Base-by-base conservation (phyloP, 163 green algal species). In the Chlorella variabilis region DNA sequence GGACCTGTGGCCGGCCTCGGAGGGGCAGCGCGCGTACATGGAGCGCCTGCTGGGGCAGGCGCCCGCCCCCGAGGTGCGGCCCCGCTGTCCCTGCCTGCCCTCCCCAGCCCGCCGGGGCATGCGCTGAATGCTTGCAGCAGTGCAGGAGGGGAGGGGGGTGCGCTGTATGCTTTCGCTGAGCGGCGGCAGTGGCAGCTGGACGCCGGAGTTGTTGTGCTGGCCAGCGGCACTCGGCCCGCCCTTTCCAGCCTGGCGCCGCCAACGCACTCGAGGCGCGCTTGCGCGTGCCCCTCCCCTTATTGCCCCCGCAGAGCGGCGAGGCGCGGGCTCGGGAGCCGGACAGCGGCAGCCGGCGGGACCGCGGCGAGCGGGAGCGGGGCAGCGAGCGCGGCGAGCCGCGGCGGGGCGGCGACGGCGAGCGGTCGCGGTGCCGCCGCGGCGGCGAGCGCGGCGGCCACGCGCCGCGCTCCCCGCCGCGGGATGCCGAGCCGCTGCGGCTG, bases 21-120 rank as follows among this genome's bases (percentile, higher is more conserved):
- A 66, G 25, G 54, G 42, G 29, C 81, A 92, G 69, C 36, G 58
- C 41, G 42, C 77, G 56, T 82, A 91, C 78, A 67, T 93, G n/a
- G 29, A 86, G 65, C 80, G 82, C 5, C 63, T 90, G 29, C 49
- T 90, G 62, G 85, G 88, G 36, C 75, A 75, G 33, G 58, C 76
- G 25, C 82, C 89, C 1, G 38, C 85, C 1, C 58, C 76, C 2
- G 54, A 75, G 49, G 86, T 82, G 67, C 82, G 61, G 15, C n/a
- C n/a, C n/a, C n/a, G n/a, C n/a, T n/a, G n/a, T n/a, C n/a, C n/a
- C n/a, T n/a, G n/a, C n/a, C n/a, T n/a, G n/a, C n/a, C n/a, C n/a
- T n/a, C n/a, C n/a, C n/a, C n/a, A n/a, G n/a, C n/a, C n/a, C n/a
- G n/a, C n/a, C n/a, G n/a, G n/a, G n/a, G n/a, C n/a, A n/a, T n/a